These are phyloP conservation scores for Halocafeteria seosinensis DNA, from an alignment of 108 stramenopile species.

Conservation along the genomic window DNA sequence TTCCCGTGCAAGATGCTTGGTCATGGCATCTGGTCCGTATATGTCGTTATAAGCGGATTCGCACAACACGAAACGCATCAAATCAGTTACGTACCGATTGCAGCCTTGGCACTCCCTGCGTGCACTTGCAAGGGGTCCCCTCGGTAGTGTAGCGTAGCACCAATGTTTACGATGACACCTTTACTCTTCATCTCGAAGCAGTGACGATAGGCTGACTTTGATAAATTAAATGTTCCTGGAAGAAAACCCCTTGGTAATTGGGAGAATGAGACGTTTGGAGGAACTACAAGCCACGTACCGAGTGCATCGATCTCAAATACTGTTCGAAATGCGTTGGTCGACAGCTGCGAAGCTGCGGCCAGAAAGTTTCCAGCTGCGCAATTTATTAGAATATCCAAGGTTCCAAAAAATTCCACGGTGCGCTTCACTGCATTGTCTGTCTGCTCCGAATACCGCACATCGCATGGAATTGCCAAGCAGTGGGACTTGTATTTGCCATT, in stretches of 20 bases:
- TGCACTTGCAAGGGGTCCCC: slow-evolving; percentile 6
- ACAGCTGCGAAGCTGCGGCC: neutral
- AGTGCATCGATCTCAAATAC: slow-evolving; percentile 6
- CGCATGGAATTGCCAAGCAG: neutral
- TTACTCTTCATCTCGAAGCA: neutral
- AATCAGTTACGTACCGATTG: no score
- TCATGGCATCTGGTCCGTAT: no score
- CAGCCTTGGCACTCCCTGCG: slow-evolving; percentile 6
- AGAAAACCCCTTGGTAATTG: no score
- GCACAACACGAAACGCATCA: no score
- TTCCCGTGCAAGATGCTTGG: neutral
- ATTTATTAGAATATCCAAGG: slow-evolving; percentile 7
- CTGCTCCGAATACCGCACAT: neutral
- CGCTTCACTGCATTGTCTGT: neutral
- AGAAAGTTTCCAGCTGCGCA: slow-evolving; percentile 9
- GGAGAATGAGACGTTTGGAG: no score
- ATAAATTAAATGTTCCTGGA: slow-evolving; percentile 5
- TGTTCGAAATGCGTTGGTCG: neutral
- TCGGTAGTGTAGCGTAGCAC: slow-evolving; percentile 7
- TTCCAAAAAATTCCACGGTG: neutral
- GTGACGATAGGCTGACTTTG: neutral
- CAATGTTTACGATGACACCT: slow-evolving; percentile 5
- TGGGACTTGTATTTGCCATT: no score
- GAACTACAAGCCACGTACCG: no score
- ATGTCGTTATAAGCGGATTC: no score